Percentiles rank a stretch among this genome's conserved stretches.
Conservation (phyloP, 768 basidiomycete genomes). For the Amanita phalloides region DNA sequence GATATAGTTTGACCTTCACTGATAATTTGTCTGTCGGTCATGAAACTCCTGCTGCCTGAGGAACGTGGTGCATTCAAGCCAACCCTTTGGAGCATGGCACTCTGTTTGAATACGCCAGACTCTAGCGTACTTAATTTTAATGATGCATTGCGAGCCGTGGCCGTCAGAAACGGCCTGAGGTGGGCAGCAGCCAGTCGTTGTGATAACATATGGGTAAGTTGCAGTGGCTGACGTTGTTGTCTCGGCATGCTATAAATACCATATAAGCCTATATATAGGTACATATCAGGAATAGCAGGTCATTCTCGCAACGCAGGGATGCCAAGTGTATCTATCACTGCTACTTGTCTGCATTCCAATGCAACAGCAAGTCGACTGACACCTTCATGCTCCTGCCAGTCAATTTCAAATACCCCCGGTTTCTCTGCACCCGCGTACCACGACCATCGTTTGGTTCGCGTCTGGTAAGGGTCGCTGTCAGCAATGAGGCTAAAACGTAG, state of each 20-base stretch:
- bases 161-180: neutral
- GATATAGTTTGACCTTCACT: constrained; percentile 13
- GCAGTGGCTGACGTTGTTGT: constrained; percentile 9
- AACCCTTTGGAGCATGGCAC: neutral
- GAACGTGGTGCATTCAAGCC: neutral
- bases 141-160: neutral
- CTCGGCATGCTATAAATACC: constrained; percentile 2
- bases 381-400: constrained; percentile 49
- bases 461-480: constrained; percentile 12
- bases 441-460: constrained; percentile 45
- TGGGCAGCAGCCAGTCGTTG: neutral
- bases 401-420: constrained; percentile 66
- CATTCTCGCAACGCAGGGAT: constrained; percentile 24
- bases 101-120: neutral
- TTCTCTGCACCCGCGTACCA: constrained; percentile 51
- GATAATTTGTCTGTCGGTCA: constrained; percentile 24
- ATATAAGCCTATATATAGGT: neutral
- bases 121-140: neutral
- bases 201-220: neutral
- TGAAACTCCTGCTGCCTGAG: constrained; percentile 26
- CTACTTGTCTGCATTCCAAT: constrained; percentile 58
- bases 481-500: neutral
- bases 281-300: neutral
- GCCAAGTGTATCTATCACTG: constrained; percentile 49
- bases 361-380: constrained; percentile 60